Evolutionary conservation across 768 basidiomycete genomes (phyloP).

Genomic region (Rhizopogon sp.): DNA sequence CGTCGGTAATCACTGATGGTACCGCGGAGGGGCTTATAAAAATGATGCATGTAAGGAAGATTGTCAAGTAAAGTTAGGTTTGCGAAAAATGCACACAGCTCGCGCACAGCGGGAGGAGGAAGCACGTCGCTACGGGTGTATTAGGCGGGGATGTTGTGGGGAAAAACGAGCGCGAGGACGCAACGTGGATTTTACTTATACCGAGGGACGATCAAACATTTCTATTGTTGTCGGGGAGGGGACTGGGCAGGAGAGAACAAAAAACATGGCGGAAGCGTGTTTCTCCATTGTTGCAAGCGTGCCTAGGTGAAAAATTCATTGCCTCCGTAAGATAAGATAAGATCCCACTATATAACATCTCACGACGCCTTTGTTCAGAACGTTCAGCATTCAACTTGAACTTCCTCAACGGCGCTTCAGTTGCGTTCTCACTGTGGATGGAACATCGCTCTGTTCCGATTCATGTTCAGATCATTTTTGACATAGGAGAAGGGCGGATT

Average conservation of each 20-base stretch:
- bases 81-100: conserved; percentile 7
- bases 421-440: no score
- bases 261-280: conserved; percentile 1
- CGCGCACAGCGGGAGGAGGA: not conserved
- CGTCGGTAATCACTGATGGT: not conserved
- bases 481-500: no score
- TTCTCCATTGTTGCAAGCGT: conserved; percentile 1
- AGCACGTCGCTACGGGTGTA: not conserved
- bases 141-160: conserved; percentile 11
- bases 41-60: not conserved
- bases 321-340: conserved; percentile 8
- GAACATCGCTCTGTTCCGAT: no score
- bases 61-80: not conserved
- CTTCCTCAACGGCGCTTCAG: no score
- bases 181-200: conserved; percentile 5
- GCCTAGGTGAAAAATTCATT: not conserved
- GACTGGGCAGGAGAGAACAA: not conserved
- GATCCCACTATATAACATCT: no score
- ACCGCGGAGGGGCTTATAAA: not conserved
- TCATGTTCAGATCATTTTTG: no score
- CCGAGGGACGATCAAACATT: not conserved
- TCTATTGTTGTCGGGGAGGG: not conserved
- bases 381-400: no score
- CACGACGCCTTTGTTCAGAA: no score
- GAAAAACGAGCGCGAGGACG: conserved; percentile 14